Percentiles rank a stretch among this genome's conserved stretches.
Conservation (phyloP, 257 asterid species). For the Salvia rosmarinus region DNA sequence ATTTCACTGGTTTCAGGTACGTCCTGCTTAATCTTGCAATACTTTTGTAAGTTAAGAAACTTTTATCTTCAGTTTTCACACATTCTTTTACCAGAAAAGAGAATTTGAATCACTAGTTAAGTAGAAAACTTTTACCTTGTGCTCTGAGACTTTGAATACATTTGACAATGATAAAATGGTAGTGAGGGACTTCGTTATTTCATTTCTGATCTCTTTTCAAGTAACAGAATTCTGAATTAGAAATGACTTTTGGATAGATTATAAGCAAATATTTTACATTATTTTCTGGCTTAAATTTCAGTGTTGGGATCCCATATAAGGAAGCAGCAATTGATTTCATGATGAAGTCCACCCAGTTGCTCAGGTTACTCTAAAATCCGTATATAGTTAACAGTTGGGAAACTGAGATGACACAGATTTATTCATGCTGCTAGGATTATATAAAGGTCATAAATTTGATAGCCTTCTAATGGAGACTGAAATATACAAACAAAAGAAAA, state of each 20-base stretch:
- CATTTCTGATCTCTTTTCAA: not conserved
- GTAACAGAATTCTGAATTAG: not conserved
- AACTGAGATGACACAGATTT: not conserved
- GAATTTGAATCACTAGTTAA: not conserved
- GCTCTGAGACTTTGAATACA: not conserved
- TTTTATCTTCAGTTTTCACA: not conserved
- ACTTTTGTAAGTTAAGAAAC: not conserved
- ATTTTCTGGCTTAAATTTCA: slow-evolving; percentile 34
- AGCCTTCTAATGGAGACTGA: not conserved
- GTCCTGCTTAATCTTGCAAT: slow-evolving; percentile 4
- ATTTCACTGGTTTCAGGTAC: slow-evolving; percentile 66
- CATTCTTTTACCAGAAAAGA: slow-evolving; percentile 2
- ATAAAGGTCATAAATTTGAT: not conserved
- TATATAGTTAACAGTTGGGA: not conserved
- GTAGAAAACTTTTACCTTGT: not conserved
- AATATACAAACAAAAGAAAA: not conserved
- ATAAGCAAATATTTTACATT: slow-evolving; percentile 16
- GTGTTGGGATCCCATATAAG: slow-evolving; percentile 76
- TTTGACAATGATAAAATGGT: not conserved
- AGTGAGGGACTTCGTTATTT: not conserved
- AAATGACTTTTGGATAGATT: not conserved
- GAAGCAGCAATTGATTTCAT: slow-evolving; percentile 59
- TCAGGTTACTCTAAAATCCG: slow-evolving; percentile 42
- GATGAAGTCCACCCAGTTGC: slow-evolving; percentile 76
- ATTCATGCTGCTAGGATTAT: slow-evolving; percentile 1